Evolutionary conservation across 495 filamentous ascomycete species (phyloP).

Genomic region (Hypoxylon fragiforme): DNA sequence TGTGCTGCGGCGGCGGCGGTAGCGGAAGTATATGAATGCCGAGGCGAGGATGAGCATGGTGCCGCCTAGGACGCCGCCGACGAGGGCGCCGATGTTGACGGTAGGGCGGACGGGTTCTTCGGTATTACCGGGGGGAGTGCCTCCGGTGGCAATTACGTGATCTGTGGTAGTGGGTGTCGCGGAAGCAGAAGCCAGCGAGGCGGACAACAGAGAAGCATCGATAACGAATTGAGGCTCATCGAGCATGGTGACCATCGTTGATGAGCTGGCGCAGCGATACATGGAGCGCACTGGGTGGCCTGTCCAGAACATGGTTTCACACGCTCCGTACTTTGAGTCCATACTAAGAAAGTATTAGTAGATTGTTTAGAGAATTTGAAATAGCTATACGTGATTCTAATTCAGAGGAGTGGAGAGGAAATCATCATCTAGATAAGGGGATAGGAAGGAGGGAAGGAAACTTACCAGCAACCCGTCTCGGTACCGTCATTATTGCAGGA

Average conservation of each 20-base stretch:
- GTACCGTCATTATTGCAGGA: constrained; percentile 25
- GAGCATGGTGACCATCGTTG: constrained; percentile 34
- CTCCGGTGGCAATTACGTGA: background rate
- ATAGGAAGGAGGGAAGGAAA: background rate
- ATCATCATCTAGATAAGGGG: too few relatives aligned
- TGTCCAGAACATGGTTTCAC: constrained; percentile 45
- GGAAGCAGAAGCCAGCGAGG: background rate
- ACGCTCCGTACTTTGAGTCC: constrained; percentile 24
- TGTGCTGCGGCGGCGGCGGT: background rate
- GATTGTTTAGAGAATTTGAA: background rate
- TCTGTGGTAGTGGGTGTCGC: constrained; percentile 2
- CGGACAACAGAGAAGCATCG: constrained; percentile 24
- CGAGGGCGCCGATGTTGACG: constrained; percentile 32
- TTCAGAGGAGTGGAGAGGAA: too few relatives aligned
- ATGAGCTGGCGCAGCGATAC: constrained; percentile 38
- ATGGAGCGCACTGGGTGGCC: constrained; percentile 36
- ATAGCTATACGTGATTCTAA: background rate
- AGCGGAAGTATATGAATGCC: background rate
- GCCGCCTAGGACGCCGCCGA: constrained; percentile 39
- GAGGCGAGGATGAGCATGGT: constrained; percentile 22
- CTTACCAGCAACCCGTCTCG: constrained; percentile 47
- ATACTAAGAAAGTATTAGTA: constrained; percentile 14
- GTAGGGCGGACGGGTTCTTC: background rate
- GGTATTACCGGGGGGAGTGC: background rate
- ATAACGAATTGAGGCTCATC: constrained; percentile 38